Conservation (phyloP, 1,139 yeast species). For the Magnusiomyces suaveolens region DNA sequence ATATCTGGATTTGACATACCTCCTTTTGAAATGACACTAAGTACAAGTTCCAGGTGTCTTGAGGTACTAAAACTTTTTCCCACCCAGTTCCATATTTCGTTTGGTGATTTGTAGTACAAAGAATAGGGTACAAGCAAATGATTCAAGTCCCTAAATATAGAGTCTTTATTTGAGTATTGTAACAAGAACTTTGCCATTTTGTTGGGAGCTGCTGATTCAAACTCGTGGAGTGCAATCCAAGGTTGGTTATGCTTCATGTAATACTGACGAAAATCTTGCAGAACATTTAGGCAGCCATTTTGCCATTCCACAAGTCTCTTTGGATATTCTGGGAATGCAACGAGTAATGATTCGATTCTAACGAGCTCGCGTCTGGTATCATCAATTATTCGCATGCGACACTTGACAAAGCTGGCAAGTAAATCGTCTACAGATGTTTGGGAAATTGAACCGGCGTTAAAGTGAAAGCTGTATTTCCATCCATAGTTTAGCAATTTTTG, state of each 20-base stretch:
- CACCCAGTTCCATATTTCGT: constrained; percentile 4
- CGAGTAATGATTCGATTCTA: not conserved
- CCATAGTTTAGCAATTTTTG: not conserved
- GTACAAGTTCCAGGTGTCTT: constrained; percentile 1
- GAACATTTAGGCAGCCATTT: not conserved
- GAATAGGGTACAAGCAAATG: not conserved
- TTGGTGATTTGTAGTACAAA: not conserved
- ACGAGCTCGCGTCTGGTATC: not conserved
- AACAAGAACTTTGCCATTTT: constrained; percentile 2
- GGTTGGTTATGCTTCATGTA: constrained; percentile 5
- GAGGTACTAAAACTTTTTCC: not conserved
- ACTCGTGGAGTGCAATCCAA: constrained; percentile 5
- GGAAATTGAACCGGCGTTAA: not conserved
- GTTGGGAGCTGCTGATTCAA: constrained; percentile 1
- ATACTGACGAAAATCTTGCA: not conserved
- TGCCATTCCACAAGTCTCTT: not conserved
- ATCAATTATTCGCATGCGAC: constrained; percentile 1
- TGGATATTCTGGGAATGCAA: not conserved
- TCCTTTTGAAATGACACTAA: not conserved
- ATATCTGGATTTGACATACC: not conserved
- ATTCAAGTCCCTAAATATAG: constrained; percentile 1
- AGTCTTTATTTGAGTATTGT: constrained; percentile 1
- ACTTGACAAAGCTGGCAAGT: not conserved
- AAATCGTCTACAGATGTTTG: not conserved
- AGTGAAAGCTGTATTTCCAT: not conserved